Percentiles rank a stretch among this genome's conserved stretches.
These are phyloP conservation scores for Mucor saturninus DNA, from an alignment of 371 early-diverging fungal genomes.

Conservation along the genomic window DNA sequence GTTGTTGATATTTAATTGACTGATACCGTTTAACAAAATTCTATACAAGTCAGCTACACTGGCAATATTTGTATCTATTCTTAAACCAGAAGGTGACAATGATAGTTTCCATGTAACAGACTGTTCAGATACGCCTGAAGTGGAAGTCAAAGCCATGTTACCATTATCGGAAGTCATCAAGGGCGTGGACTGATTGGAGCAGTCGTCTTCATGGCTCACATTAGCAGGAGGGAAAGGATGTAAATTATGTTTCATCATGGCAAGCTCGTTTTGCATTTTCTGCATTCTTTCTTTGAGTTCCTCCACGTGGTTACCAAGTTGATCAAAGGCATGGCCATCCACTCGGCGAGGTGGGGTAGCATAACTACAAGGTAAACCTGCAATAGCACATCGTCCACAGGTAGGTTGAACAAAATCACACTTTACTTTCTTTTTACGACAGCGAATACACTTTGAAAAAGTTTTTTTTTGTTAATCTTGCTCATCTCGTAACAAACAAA, in stretches of 20 bases:
- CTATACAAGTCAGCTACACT: constrained; percentile 56
- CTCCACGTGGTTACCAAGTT: constrained; percentile 54
- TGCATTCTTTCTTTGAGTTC: constrained; percentile 55
- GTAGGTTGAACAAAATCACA: constrained; percentile 70
- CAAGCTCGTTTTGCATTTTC: constrained; percentile 52
- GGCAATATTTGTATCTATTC: constrained; percentile 57
- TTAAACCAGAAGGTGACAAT: constrained; percentile 51
- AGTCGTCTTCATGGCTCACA: constrained; percentile 45
- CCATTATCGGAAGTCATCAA: constrained; percentile 8
- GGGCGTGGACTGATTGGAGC: constrained; percentile 5
- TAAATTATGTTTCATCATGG: constrained; percentile 51
- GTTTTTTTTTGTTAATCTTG: constrained; percentile 49
- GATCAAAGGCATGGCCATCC: constrained; percentile 63
- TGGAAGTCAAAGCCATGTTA: constrained; percentile 14
- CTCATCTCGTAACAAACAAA: constrained; percentile 64
- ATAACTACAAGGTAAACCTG: constrained; percentile 56
- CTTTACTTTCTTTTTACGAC: constrained; percentile 71
- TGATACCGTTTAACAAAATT: constrained; percentile 50
- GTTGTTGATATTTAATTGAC: constrained; percentile 51
- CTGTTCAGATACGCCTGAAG: constrained; percentile 15
- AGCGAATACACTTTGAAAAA: constrained; percentile 51
- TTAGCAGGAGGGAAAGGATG: constrained; percentile 30
- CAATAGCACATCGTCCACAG: constrained; percentile 61
- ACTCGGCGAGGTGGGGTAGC: constrained; percentile 59
- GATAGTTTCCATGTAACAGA: constrained; percentile 56